Evolutionary conservation across 1,139 yeast species (phyloP).

Genomic region (Martiniozyma asiatica): DNA sequence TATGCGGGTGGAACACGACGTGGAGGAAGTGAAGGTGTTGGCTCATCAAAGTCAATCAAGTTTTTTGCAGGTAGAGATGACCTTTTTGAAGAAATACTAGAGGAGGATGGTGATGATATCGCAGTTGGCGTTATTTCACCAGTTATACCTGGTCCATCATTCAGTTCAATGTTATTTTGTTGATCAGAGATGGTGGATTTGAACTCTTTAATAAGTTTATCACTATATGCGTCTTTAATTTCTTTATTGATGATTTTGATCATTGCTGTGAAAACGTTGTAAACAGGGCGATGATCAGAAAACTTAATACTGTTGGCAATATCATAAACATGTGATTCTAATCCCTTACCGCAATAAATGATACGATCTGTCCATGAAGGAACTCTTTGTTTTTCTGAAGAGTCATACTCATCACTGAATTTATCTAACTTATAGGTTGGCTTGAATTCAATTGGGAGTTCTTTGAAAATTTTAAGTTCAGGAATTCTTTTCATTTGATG

Average conservation of each 20-base stretch:
- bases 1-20: conserved; percentile 19
- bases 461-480: conserved; percentile 39
- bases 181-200: conserved; percentile 19
- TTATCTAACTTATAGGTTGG: conserved; percentile 94
- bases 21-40: conserved; percentile 12
- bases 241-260: conserved; percentile 55
- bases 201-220: conserved; percentile 40
- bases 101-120: conserved; percentile 7
- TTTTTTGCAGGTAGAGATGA: conserved; percentile 8
- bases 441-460: conserved; percentile 59
- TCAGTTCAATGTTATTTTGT: conserved; percentile 16
- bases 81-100: conserved; percentile 11
- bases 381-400: conserved; percentile 82
- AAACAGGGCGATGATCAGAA: conserved; percentile 91
- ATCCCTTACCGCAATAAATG: conserved; percentile 39
- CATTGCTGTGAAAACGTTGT: conserved; percentile 55
- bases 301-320: conserved; percentile 42
- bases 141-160: conserved; percentile 14
- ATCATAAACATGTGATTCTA: conserved; percentile 49
- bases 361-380: conserved; percentile 98
- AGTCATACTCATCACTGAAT: conserved; percentile 64
- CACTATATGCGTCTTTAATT: conserved; percentile 36
- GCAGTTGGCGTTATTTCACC: neutral
- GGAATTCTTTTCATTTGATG: conserved; percentile 62
- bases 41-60: conserved; percentile 16